These are phyloP conservation scores for Schizothecium vesticola DNA, from an alignment of 495 filamentous ascomycete genomes.

Conservation along the genomic window DNA sequence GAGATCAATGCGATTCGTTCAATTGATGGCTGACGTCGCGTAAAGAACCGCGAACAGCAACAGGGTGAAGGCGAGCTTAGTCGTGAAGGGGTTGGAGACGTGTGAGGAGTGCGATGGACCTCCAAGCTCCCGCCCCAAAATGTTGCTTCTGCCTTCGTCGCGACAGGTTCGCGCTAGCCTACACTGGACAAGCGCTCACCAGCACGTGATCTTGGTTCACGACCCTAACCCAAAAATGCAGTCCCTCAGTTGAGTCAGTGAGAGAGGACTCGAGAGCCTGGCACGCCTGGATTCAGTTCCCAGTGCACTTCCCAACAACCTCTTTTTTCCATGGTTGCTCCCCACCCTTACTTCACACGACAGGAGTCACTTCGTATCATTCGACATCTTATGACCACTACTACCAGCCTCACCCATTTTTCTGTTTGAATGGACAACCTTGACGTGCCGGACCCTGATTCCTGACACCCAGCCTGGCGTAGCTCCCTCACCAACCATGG, in stretches of 20 bases:
- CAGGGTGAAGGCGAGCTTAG: not conserved
- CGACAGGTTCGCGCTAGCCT: not conserved
- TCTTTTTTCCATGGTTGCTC: not conserved
- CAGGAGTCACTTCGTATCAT: too few species aligned
- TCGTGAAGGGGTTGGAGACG: not conserved
- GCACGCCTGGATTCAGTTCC: too few species aligned
- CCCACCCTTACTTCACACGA: not conserved
- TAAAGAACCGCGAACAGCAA: not conserved
- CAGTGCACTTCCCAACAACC: too few species aligned
- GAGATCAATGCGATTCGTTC: not conserved
- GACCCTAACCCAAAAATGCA: not conserved
- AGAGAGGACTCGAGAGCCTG: too few species aligned
- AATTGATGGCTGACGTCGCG: not conserved
- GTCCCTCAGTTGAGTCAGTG: too few species aligned
- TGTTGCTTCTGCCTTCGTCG: constrained; percentile 7
- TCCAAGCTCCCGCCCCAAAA: constrained; percentile 1
- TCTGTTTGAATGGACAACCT: not conserved
- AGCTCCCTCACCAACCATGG: not conserved
- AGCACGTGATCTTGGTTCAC: not conserved
- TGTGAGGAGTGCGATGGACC: not conserved
- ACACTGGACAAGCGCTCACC: not conserved
- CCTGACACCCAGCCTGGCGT: not conserved
- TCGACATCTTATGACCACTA: too few species aligned
- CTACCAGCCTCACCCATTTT: not conserved
- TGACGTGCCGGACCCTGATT: too few species aligned